Percentiles rank a stretch among this genome's conserved stretches.
Evolutionary conservation across 2,329 filamentous ascomycete species (phyloP).

Genomic region (Fusarium stilboides): DNA sequence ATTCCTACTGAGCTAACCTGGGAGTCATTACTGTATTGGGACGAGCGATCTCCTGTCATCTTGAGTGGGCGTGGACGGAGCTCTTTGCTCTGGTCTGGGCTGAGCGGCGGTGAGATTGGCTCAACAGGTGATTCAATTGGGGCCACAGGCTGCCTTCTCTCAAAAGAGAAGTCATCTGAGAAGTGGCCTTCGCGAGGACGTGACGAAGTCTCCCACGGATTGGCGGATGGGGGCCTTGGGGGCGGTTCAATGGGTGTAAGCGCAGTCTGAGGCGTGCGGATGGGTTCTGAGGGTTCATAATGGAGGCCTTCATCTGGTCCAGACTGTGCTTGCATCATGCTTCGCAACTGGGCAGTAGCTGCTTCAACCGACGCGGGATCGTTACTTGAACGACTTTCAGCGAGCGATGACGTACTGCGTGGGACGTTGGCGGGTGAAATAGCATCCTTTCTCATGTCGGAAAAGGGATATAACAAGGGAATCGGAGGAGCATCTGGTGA

Average conservation of each 20-base stretch:
- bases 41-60: slow-evolving; percentile 37
- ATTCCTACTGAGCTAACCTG: slow-evolving; percentile 42
- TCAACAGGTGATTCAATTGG: slow-evolving; percentile 44
- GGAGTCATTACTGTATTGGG: slow-evolving; percentile 45
- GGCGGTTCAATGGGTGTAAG: slow-evolving; percentile 45
- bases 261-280: slow-evolving; percentile 23
- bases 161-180: slow-evolving; percentile 44
- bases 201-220: slow-evolving; percentile 59
- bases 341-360: slow-evolving; percentile 51
- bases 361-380: slow-evolving; percentile 49
- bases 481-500: slow-evolving; percentile 46
- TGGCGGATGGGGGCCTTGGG: slow-evolving; percentile 57
- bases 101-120: slow-evolving; percentile 44
- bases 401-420: slow-evolving; percentile 24
- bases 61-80: slow-evolving; percentile 44
- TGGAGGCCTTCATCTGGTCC: slow-evolving; percentile 49
- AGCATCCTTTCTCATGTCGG: slow-evolving; percentile 29
- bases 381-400: slow-evolving; percentile 28
- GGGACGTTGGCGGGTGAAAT: slow-evolving; percentile 11
- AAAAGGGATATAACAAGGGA: slow-evolving; percentile 43
- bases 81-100: slow-evolving; percentile 38
- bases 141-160: slow-evolving; percentile 47
- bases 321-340: slow-evolving; percentile 49
- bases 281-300: slow-evolving; percentile 24
- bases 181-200: slow-evolving; percentile 39